A percentile compares a stretch with the other conserved stretches of the same genome.
Evolutionary conservation across 306 rosid genomes (phyloP).

Genomic region (Vigna nakashimae): DNA sequence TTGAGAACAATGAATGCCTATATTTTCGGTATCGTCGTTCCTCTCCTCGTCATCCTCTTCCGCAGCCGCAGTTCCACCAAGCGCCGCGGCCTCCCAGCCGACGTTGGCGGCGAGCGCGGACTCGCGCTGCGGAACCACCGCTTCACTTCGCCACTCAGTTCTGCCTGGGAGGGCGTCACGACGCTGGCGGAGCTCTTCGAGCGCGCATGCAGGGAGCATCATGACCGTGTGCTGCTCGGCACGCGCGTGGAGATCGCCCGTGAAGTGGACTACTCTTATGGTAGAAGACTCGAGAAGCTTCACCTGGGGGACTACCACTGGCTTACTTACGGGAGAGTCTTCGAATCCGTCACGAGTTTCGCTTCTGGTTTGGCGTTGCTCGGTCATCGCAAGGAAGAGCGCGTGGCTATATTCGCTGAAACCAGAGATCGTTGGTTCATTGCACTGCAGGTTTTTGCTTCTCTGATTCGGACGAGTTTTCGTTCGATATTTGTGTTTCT

Average conservation of each 20-base stretch:
- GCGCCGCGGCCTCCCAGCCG: constrained; percentile 68
- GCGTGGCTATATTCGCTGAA: constrained; percentile 89
- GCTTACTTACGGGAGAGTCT: constrained; percentile 72
- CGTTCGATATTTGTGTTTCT: not conserved
- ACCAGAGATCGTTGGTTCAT: constrained; percentile 93
- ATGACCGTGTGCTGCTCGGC: constrained; percentile 68
- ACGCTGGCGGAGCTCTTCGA: constrained; percentile 90
- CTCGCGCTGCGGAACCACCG: constrained; percentile 66
- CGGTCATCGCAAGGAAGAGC: constrained; percentile 76
- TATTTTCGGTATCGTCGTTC: constrained; percentile 67
- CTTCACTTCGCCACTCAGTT: constrained; percentile 49
- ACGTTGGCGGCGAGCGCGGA: constrained; percentile 79
- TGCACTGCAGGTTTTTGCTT: constrained; percentile 82
- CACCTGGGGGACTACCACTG: constrained; percentile 84
- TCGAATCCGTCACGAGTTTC: constrained; percentile 71
- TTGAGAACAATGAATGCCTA: constrained; percentile 64
- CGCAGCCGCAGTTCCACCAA: constrained; percentile 64
- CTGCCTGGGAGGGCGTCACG: constrained; percentile 79
- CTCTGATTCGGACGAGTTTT: not conserved
- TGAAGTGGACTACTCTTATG: constrained; percentile 65
- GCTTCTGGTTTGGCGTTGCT: constrained; percentile 77
- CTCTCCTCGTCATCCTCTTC: constrained; percentile 61
- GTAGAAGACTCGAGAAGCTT: constrained; percentile 87
- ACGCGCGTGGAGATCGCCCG: constrained; percentile 72
- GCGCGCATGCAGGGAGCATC: constrained; percentile 62